A percentile compares a stretch with the other conserved stretches of the same genome.
Conservation (phyloP, 345 rosid species). For the Brassica carinata region DNA sequence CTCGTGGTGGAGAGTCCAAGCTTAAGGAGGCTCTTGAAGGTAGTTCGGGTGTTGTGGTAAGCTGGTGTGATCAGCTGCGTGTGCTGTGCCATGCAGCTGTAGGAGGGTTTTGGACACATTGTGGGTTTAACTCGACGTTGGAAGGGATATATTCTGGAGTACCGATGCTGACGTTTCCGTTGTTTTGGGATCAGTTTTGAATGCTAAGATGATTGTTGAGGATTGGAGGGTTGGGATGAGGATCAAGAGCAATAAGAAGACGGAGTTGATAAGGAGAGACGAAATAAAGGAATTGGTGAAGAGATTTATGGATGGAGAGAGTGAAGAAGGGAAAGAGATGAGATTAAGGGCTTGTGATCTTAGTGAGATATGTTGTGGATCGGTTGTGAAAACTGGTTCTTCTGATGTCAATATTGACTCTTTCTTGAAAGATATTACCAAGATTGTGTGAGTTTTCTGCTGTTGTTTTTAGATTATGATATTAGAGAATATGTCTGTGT, state of each 20-base stretch:
- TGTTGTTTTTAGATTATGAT: not conserved
- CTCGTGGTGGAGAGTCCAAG: slow-evolving; percentile 34
- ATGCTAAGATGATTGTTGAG: slow-evolving; percentile 55
- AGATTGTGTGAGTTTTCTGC: not conserved
- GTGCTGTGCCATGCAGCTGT: slow-evolving; percentile 56
- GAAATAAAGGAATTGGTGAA: slow-evolving; percentile 41
- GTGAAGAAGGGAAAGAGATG: slow-evolving; percentile 20
- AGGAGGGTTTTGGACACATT: slow-evolving; percentile 72
- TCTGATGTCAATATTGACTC: slow-evolving; percentile 47
- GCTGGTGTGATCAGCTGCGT: slow-evolving; percentile 63
- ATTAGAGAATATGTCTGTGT: not conserved
- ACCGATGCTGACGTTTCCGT: slow-evolving; percentile 55
- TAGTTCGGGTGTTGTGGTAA: slow-evolving; percentile 28
- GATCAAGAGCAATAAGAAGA: slow-evolving; percentile 12
- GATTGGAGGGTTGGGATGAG: slow-evolving; percentile 62
- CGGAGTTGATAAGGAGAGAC: slow-evolving; percentile 38
- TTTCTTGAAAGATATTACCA: slow-evolving; percentile 41
- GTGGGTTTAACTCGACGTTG: slow-evolving; percentile 63
- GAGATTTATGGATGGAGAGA: slow-evolving; percentile 33
- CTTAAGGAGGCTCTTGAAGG: slow-evolving; percentile 15
- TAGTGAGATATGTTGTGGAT: slow-evolving; percentile 5
- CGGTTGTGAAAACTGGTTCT: slow-evolving; percentile 17
- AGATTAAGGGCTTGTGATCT: slow-evolving; percentile 20
- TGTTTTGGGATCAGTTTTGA: slow-evolving; percentile 52
- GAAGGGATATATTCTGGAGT: slow-evolving; percentile 56